Evolutionary conservation across 805 yeast genomes (phyloP).

Genomic region (Myxozyma melibiosi): DNA sequence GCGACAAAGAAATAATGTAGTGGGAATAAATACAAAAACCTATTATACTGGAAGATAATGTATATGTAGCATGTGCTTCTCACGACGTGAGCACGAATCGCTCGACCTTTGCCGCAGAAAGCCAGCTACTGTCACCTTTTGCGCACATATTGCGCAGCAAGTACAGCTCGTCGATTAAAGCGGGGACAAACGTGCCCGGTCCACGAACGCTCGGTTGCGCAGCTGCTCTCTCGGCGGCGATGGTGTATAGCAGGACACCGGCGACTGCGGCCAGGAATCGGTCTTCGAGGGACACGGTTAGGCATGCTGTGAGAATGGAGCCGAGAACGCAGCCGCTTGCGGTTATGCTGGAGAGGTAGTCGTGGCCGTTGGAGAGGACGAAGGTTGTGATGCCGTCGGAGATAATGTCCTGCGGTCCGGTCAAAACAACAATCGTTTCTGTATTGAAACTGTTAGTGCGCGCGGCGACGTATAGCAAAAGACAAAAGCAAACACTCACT

Average conservation of each 20-base stretch:
- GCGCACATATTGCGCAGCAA: constrained; percentile 3
- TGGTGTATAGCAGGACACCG: constrained; percentile 62
- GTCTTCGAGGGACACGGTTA: constrained; percentile 50
- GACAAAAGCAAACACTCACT: constrained; percentile 1
- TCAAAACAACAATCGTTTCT: constrained; percentile 64
- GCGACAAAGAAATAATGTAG: too few relatives aligned
- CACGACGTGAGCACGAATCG: constrained; percentile 1
- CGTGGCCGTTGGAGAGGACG: constrained; percentile 58
- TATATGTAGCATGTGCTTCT: too few relatives aligned
- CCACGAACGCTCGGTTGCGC: constrained; percentile 43
- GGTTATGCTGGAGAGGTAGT: constrained; percentile 66
- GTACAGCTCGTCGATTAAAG: constrained; percentile 51
- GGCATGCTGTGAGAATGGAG: constrained; percentile 61
- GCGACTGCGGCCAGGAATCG: constrained; percentile 48
- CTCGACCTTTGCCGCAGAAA: constrained; percentile 21
- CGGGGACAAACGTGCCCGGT: constrained; percentile 57
- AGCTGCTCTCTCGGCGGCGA: constrained; percentile 62
- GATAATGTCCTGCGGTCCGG: constrained; percentile 62
- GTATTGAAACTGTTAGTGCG: background rate
- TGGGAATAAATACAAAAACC: too few relatives aligned
- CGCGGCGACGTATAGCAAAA: constrained; percentile 20
- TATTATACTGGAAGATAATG: too few relatives aligned
- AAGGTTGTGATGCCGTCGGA: constrained; percentile 48
- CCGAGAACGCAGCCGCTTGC: constrained; percentile 87
- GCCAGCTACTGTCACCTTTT: constrained; percentile 17